These are phyloP conservation scores for Coniferiporia weirii DNA, from an alignment of 1,284 basidiomycete species.

Conservation along the genomic window DNA sequence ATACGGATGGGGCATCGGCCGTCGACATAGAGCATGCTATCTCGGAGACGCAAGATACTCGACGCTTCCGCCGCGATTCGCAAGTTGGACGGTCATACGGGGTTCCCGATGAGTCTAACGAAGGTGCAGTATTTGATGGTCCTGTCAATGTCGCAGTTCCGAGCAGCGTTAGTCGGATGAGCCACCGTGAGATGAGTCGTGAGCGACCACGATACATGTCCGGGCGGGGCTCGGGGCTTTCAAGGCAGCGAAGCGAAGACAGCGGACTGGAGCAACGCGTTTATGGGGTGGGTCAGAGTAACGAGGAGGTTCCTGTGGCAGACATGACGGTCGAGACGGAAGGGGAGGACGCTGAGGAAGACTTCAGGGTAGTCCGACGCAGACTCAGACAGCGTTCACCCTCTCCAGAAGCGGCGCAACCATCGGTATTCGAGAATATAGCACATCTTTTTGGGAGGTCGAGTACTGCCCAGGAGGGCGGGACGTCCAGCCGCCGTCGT, in stretches of 20 bases:
- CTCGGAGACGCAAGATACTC: slow-evolving; percentile 29
- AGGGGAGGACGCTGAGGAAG: slow-evolving; percentile 19
- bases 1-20: slow-evolving; percentile 78
- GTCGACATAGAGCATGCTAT: slow-evolving; percentile 62
- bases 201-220: slow-evolving; percentile 25
- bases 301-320: slow-evolving; percentile 1
- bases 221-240: slow-evolving; percentile 24
- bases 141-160: slow-evolving; percentile 67
- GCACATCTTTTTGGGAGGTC: slow-evolving; percentile 60
- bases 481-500: slow-evolving; percentile 37
- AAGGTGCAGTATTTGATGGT: slow-evolving; percentile 62
- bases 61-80: slow-evolving; percentile 57
- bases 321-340: slow-evolving; percentile 21
- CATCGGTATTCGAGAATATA: slow-evolving; percentile 61
- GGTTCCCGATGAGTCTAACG: slow-evolving; percentile 34
- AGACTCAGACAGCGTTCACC: slow-evolving; percentile 12
- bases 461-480: slow-evolving; percentile 31
- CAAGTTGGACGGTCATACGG: slow-evolving; percentile 53
- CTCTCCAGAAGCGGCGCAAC: slow-evolving; percentile 26
- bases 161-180: slow-evolving; percentile 74
- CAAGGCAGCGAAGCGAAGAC: slow-evolving; percentile 25
- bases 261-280: slow-evolving; percentile 17
- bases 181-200: slow-evolving; percentile 43
- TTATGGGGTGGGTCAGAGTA: slow-evolving; percentile 1
- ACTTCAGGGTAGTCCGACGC: slow-evolving; percentile 6